These are phyloP conservation scores for Rubus idaeus DNA, from an alignment of 306 rosid species.

Conservation along the genomic window DNA sequence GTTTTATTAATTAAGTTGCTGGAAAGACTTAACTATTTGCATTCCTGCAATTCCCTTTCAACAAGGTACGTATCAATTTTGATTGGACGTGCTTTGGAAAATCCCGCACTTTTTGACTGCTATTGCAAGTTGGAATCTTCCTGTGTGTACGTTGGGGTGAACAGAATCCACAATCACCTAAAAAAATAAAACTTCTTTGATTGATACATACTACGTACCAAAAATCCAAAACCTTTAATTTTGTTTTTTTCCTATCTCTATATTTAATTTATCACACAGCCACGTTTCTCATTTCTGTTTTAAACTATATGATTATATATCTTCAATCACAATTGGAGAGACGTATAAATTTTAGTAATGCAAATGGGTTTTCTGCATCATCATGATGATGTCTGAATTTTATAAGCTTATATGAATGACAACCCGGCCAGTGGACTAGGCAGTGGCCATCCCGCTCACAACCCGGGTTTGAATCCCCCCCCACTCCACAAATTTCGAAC, in stretches of 20 bases:
- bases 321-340: background rate
- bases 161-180: background rate
- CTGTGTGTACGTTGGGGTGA: background rate
- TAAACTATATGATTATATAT: background rate
- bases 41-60: background rate
- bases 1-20: background rate
- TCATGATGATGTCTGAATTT: background rate
- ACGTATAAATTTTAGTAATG: background rate
- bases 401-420: background rate
- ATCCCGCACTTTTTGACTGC: constrained; percentile 1
- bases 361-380: background rate
- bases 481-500: too few relatives aligned
- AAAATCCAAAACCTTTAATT: background rate
- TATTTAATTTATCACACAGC: too few relatives aligned
- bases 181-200: background rate
- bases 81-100: constrained; percentile 11
- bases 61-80: background rate
- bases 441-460: too few relatives aligned
- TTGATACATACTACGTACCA: background rate
- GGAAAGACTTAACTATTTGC: background rate
- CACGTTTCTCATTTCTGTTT: background rate
- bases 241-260: background rate
- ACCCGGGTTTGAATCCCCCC: too few relatives aligned
- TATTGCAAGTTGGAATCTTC: background rate
- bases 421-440: too few relatives aligned